These are phyloP conservation scores for Podospora comata DNA, from an alignment of 495 filamentous ascomycete species.

Conservation along the genomic window DNA sequence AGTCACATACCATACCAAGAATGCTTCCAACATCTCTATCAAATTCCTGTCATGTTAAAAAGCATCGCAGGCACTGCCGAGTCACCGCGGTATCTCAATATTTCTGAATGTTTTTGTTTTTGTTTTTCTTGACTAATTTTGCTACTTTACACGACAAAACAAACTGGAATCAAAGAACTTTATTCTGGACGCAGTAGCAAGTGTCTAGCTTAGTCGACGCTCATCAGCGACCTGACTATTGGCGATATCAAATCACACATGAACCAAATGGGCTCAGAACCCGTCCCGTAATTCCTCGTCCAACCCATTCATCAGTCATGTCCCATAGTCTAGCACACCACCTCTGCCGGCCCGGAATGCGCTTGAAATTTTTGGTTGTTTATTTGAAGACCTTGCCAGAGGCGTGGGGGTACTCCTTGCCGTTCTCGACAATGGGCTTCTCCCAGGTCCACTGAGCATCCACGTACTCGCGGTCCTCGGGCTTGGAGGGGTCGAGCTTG, in stretches of 20 bases:
- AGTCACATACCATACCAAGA: too few species aligned
- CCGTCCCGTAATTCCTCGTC: constrained; percentile 26
- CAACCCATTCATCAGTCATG: constrained; percentile 37
- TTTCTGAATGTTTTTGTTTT: neutral
- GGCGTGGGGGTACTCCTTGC: constrained; percentile 73
- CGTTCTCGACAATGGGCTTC: constrained; percentile 69
- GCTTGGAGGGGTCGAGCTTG: constrained; percentile 85
- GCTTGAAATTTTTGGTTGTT: constrained; percentile 28
- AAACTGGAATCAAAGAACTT: neutral
- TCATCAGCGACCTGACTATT: constrained; percentile 23
- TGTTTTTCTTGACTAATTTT: neutral
- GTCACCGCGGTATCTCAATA: too few species aligned
- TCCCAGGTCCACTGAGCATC: constrained; percentile 86
- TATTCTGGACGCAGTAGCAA: constrained; percentile 11
- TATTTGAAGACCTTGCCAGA: constrained; percentile 98
- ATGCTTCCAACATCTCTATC: too few species aligned
- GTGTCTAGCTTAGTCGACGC: constrained; percentile 29
- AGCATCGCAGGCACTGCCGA: too few species aligned
- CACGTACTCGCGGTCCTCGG: constrained; percentile 78
- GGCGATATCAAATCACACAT: constrained; percentile 26
- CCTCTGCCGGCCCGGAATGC: constrained; percentile 21
- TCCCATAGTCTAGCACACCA: constrained; percentile 33
- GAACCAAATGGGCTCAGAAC: constrained; percentile 27
- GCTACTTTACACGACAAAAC: neutral
- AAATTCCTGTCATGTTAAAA: too few species aligned